phyloP scores from a whole-genome alignment of 2,329 filamentous ascomycete genomes.

The Ceratocystis cubensis region DNA sequence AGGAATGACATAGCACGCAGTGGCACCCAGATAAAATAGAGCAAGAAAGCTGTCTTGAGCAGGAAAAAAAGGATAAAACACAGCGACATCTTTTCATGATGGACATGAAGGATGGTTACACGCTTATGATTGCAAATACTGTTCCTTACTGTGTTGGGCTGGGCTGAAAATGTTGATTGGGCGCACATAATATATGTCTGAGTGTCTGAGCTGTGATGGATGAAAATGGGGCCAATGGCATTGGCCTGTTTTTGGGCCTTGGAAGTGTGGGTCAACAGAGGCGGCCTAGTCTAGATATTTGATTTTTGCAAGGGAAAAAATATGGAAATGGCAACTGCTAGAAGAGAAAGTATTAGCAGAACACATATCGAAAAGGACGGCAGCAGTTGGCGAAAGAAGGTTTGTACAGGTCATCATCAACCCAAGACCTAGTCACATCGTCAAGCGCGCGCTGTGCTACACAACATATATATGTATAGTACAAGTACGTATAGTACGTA shows the following conservation, averaged over 20 bases:
- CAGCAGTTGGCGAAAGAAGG: background rate
- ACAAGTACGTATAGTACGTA: too few relatives aligned
- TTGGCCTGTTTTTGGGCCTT: background rate
- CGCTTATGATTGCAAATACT: background rate
- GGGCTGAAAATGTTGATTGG: constrained; percentile 6
- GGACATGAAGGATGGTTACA: constrained; percentile 5
- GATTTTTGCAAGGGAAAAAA: background rate
- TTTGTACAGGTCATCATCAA: background rate
- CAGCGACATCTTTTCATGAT: background rate
- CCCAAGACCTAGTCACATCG: background rate
- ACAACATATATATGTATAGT: background rate
- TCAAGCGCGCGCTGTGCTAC: background rate
- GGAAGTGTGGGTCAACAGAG: background rate
- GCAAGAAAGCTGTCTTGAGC: background rate
- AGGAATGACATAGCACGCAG: background rate
- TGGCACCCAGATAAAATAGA: background rate
- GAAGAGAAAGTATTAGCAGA: background rate
- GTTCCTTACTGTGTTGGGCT: background rate
- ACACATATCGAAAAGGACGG: background rate
- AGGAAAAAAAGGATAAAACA: background rate
- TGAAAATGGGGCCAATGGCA: background rate
- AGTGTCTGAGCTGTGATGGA: background rate
- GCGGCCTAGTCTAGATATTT: background rate
- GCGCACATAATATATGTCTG: background rate
- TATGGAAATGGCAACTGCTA: background rate